Base-by-base conservation (phyloP, 202 grass and related monocot species). In the Schoenoplectus tabernaemontani region DNA sequence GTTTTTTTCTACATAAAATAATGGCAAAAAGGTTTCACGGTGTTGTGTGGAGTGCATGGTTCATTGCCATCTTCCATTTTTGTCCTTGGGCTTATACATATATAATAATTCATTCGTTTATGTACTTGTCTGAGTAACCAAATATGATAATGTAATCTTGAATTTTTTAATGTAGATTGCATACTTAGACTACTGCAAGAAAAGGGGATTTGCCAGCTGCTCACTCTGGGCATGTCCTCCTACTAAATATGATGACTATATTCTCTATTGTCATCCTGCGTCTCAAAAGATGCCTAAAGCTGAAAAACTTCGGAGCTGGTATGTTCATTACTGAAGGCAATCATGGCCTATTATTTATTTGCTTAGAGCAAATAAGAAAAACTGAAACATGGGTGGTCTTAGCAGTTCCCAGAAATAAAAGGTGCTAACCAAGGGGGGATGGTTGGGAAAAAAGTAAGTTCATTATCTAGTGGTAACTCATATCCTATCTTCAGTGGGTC, bases 151-250 rank as follows among this genome's bases (percentile, higher is more conserved):
- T 47, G 19, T 46, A 19, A 77, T 17, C 53, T 57, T 70, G 60
- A 77, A 38, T 57, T 59, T 67, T 33, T 60, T 77, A 23, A 15
- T 67, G 47, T 81, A 98, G 95, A 94, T 98, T 82, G 95, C 87
- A 15, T 98, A 98, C 84, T 87, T 94, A 74, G 84, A 98, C 70
- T 98, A 92, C 81, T 98, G 91, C 88, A 94, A 90, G 83, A 90
- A 89, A 86, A 64, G 77, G 58, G 95, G 95, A 51, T 98, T 98
- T 80, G 83, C 87, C 42, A 94, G 95, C 83, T 98, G 91, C 82
- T 94, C 92, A 64, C 91, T 98, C 86, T 98, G 95, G 95, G 84
- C 89, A 87, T 98, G 91, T 79, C 95, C 95, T 67, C 93, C 91
- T 83, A 90, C 87, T 10, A 97, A 91, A 88, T 86, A 84, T 28